Percentiles rank a stretch among this genome's conserved stretches.
These are phyloP conservation scores for Alternaria triticina DNA, from an alignment of 2,329 filamentous ascomycete species.

Conservation along the genomic window DNA sequence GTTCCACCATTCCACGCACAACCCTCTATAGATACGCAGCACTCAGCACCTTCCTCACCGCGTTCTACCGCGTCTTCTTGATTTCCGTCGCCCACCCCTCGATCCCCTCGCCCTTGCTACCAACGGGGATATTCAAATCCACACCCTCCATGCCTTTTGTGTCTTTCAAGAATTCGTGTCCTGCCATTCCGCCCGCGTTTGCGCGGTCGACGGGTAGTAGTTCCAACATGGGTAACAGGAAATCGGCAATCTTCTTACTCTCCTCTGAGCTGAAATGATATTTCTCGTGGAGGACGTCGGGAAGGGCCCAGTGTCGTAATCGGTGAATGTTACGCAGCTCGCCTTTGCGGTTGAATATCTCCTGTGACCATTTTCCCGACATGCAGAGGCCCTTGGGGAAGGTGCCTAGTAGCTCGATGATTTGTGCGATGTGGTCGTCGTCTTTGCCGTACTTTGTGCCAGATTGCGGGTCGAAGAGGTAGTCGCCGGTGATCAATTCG, in stretches of 20 bases:
- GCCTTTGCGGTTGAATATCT: slow-evolving; percentile 98
- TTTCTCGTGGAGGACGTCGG: slow-evolving; percentile 92
- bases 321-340: slow-evolving; percentile 97
- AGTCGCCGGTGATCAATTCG: slow-evolving; percentile 96
- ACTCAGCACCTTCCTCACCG: neutral
- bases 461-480: slow-evolving; percentile 97
- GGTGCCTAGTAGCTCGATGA: slow-evolving; percentile 92
- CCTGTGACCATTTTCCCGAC: slow-evolving; percentile 95
- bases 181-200: slow-evolving; percentile 94
- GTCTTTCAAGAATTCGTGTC: slow-evolving; percentile 80
- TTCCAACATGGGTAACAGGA: slow-evolving; percentile 90
- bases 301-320: slow-evolving; percentile 91
- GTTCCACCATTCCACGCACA: neutral
- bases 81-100: slow-evolving; percentile 92
- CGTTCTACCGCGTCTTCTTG: slow-evolving; percentile 60
- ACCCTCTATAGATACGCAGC: neutral
- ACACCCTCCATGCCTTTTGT: slow-evolving; percentile 87
- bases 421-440: slow-evolving; percentile 98
- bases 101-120: slow-evolving; percentile 87
- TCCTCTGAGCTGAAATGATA: slow-evolving; percentile 93
- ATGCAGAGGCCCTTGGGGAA: slow-evolving; percentile 93
- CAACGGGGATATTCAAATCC: slow-evolving; percentile 76
- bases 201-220: slow-evolving; percentile 85
- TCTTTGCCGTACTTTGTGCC: slow-evolving; percentile 99
- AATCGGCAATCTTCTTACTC: slow-evolving; percentile 77